A percentile compares a stretch with the other conserved stretches of the same genome.
Evolutionary conservation across 163 green algal genomes (phyloP).

Genomic region (Chloroidium sp.): DNA sequence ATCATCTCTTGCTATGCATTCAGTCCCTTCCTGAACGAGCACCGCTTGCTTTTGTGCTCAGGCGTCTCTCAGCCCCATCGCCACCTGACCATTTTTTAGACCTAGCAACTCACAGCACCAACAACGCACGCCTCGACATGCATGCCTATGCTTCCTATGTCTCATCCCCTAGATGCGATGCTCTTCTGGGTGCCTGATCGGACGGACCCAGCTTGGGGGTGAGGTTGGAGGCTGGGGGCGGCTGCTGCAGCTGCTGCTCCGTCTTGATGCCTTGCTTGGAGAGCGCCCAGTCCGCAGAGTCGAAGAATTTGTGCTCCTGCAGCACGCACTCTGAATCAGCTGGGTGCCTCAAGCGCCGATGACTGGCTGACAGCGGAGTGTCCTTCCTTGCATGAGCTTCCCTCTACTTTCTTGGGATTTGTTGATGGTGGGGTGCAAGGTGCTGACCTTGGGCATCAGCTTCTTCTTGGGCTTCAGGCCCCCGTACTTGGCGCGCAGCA

Average conservation of each 20-base stretch:
- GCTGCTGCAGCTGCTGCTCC: slow-evolving; percentile 18
- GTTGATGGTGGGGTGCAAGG: not conserved
- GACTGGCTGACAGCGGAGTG: no score
- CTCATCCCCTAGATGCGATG: slow-evolving; percentile 43
- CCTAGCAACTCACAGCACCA: no score
- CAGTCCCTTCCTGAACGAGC: no score
- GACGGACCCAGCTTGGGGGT: slow-evolving; percentile 56
- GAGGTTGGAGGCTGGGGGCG: slow-evolving; percentile 19
- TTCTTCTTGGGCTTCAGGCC: slow-evolving; percentile 68
- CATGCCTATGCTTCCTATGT: not conserved
- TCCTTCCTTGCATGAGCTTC: not conserved
- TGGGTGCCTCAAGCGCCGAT: no score
- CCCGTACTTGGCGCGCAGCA: slow-evolving; percentile 61
- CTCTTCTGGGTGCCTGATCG: slow-evolving; percentile 25
- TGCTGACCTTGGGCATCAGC: slow-evolving; percentile 39
- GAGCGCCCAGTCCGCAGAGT: slow-evolving; percentile 69
- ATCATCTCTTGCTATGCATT: no score
- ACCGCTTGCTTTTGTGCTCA: no score
- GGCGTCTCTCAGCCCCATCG: no score
- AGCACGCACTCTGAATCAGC: slow-evolving; percentile 5
- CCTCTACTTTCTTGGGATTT: not conserved
- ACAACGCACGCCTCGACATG: no score
- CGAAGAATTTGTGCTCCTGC: slow-evolving; percentile 63
- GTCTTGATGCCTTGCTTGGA: slow-evolving; percentile 46
- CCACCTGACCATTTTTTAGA: no score